Evolutionary conservation across 1,284 basidiomycete genomes (phyloP).

Genomic region (Athelia psychrophila): DNA sequence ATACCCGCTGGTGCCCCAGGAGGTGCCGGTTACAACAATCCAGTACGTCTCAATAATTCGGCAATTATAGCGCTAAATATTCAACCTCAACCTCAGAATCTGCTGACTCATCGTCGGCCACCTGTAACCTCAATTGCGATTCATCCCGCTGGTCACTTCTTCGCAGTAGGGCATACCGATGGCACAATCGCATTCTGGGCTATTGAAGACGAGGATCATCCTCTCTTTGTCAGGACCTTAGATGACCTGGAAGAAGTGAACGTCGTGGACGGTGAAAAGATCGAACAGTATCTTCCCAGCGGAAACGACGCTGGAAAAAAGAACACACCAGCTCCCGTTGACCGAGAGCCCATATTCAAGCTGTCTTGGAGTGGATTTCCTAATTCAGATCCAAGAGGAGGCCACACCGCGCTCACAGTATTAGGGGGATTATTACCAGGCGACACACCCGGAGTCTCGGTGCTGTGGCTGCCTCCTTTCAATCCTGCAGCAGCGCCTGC

Average conservation of each 20-base stretch:
- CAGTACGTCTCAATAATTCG: slow-evolving; percentile 31
- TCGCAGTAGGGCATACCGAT: slow-evolving; percentile 79
- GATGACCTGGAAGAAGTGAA: slow-evolving; percentile 55
- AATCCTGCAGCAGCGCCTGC: slow-evolving; percentile 49
- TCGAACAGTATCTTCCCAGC: slow-evolving; percentile 39
- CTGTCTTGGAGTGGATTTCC: slow-evolving; percentile 81
- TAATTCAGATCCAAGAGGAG: slow-evolving; percentile 59
- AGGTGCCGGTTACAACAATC: slow-evolving; percentile 58
- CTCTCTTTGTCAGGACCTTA: slow-evolving; percentile 77
- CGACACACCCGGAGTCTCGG: slow-evolving; percentile 65
- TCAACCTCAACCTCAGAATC: slow-evolving; percentile 38
- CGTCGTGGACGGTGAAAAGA: slow-evolving; percentile 40
- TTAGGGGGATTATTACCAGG: slow-evolving; percentile 69
- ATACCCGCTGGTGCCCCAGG: slow-evolving; percentile 81
- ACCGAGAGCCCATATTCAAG: slow-evolving; percentile 85
- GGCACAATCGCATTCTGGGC: slow-evolving; percentile 89
- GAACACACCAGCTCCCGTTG: slow-evolving; percentile 5
- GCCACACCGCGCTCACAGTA: slow-evolving; percentile 71
- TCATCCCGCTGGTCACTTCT: slow-evolving; percentile 69
- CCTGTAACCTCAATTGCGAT: slow-evolving; percentile 70
- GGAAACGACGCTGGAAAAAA: slow-evolving; percentile 5
- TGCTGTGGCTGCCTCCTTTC: slow-evolving; percentile 73
- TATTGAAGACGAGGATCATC: slow-evolving; percentile 77
- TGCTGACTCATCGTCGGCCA: slow-evolving; percentile 71
- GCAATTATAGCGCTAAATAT: no score